These are phyloP conservation scores for Zygotorulaspora florentina DNA, from an alignment of 805 yeast species.

Conservation along the genomic window DNA sequence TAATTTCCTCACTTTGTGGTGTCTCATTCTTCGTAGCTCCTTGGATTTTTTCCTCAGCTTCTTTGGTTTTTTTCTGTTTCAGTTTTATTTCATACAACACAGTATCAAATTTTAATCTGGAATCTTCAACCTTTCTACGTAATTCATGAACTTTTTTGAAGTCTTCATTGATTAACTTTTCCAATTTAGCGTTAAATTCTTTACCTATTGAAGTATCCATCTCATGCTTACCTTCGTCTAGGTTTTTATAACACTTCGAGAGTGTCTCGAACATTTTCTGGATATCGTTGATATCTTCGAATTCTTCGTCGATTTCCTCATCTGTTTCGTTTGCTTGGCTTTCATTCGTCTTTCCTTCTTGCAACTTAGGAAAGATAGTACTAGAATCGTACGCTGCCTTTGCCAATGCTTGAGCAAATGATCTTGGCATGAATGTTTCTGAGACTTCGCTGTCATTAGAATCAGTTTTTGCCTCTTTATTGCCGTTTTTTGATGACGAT, in stretches of 20 bases:
- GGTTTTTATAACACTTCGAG: conserved; percentile 52
- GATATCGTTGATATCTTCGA: conserved; percentile 51
- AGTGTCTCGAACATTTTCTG: conserved; percentile 40
- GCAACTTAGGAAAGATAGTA: conserved; percentile 36
- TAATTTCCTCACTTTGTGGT: too few relatives aligned
- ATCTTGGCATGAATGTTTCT: conserved; percentile 49
- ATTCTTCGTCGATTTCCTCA: conserved; percentile 40
- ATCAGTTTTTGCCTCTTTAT: conserved; percentile 4
- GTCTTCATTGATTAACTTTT: conserved; percentile 48
- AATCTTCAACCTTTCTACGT: conserved; percentile 64
- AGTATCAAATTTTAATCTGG: conserved; percentile 67
- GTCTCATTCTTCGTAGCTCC: neutral
- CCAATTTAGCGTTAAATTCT: conserved; percentile 56
- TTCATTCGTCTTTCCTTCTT: conserved; percentile 28
- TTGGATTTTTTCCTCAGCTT: conserved; percentile 18
- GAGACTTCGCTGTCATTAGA: conserved; percentile 3
- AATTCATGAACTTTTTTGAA: conserved; percentile 57
- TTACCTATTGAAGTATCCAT: conserved; percentile 62
- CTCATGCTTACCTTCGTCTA: conserved; percentile 64
- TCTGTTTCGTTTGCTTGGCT: conserved; percentile 27
- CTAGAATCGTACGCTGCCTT: conserved; percentile 51
- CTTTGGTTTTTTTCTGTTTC: conserved; percentile 17
- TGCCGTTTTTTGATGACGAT: conserved; percentile 11
- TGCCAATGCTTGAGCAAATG: conserved; percentile 67
- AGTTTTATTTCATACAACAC: conserved; percentile 53